Evolutionary conservation across 768 basidiomycete genomes (phyloP), one percentile per base, ranked within the genome.

Genomic region (Russula earlei): DNA sequence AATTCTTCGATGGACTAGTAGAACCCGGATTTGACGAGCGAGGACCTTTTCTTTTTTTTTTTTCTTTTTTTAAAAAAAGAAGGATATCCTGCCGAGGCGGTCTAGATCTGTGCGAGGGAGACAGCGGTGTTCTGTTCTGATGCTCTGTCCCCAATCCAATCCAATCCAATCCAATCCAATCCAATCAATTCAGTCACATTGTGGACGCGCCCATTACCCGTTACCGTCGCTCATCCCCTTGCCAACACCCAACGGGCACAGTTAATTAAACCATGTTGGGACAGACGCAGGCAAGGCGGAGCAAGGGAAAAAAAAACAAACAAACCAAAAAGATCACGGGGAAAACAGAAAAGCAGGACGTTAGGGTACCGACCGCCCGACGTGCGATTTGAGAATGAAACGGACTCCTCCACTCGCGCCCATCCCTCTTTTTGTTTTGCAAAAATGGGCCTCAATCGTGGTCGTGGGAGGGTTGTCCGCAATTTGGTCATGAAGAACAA

Each of bases 251-350:
- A 22, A 37, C 10, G 10, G 29, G 10, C 36, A 34, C 48, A 56
- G 42, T 46, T 47, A 57, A 57, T 57, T 57, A 52, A 52, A 37
- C 56, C 56, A 42, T 42, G 56, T 57, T 57, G 29, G 56, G 51
- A 48, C 45, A 17, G 45, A n/a, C n/a, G n/a, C n/a, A n/a, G n/a
- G n/a, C n/a, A n/a, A 29, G 49, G 44, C 31, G 38, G 29, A 17
- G 42, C 9, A 9, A 4, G 31, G 10, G 7, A 46, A 29, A 11
- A 22, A 24, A 37, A 29, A 24, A 31, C 14, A 11, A 20, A 17
- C 27, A 5, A 12, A 51, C 14, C 8, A 20, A 17, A 19, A 5
- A 12, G 42, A 15, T 12, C 12, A 31, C n/a, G n/a, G n/a, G n/a
- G n/a, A n/a, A n/a, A n/a, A n/a, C n/a, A 31, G 7, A 3, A 31